These are phyloP conservation scores for Pseudogymnoascus sp. DNA, from an alignment of 2,329 filamentous ascomycete species.

Conservation along the genomic window DNA sequence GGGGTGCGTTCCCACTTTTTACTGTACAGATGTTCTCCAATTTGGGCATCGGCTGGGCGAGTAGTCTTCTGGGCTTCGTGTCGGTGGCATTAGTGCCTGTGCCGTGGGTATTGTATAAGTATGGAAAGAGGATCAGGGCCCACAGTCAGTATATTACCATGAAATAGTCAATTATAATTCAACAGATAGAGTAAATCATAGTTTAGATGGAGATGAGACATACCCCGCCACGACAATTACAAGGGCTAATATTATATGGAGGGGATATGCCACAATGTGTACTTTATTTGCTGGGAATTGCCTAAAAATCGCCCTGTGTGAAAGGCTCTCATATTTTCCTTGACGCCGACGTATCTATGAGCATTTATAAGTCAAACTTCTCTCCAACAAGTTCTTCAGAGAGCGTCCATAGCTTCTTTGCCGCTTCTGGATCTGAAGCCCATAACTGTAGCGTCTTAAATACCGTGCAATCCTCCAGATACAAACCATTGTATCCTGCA, in stretches of 20 bases:
- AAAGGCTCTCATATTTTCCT: too few species aligned
- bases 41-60: conserved; percentile 32
- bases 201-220: not conserved
- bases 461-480: too few species aligned
- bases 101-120: conserved; percentile 34
- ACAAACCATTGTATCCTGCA: too few species aligned
- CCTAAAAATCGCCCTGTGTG: not conserved
- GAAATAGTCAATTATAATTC: not conserved
- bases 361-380: too few species aligned
- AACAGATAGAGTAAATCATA: not conserved
- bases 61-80: conserved; percentile 32
- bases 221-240: not conserved
- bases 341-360: too few species aligned
- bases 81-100: conserved; percentile 29
- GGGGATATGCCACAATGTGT: not conserved
- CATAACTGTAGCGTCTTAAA: too few species aligned
- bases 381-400: too few species aligned
- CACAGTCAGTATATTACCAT: conserved; percentile 9
- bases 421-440: too few species aligned
- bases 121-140: conserved; percentile 25
- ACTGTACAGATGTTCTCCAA: conserved; percentile 24
- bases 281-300: not conserved
- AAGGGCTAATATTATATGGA: not conserved
- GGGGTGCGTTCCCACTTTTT: conserved; percentile 9
- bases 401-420: too few species aligned